A percentile compares a stretch with the other conserved stretches of the same genome.
These are phyloP conservation scores for Aureobasidium pullulans DNA, from an alignment of 2,329 filamentous ascomycete genomes.

Conservation along the genomic window DNA sequence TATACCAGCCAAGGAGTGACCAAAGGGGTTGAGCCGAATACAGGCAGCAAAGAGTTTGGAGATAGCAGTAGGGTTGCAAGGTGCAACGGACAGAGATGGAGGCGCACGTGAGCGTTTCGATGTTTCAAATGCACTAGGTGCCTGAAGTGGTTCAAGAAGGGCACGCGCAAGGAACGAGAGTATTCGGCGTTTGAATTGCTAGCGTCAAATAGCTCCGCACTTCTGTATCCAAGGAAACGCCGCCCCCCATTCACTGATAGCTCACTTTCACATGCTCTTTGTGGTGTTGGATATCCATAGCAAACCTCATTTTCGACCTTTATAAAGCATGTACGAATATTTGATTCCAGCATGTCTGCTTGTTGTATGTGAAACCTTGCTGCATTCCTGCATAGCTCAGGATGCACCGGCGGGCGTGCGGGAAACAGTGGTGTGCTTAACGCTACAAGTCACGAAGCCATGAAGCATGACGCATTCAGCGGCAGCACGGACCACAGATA, in stretches of 20 bases:
- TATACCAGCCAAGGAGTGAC: slow-evolving; percentile 5
- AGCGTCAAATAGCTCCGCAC: slow-evolving; percentile 6
- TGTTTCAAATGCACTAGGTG: slow-evolving; percentile 5
- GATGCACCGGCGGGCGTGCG: not conserved
- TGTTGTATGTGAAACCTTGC: not conserved
- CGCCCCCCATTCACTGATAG: not conserved
- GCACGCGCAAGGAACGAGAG: not conserved
- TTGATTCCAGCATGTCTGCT: too few relatives aligned
- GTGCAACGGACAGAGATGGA: not conserved
- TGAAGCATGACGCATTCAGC: not conserved
- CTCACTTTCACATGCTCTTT: not conserved
- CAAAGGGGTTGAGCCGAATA: not conserved
- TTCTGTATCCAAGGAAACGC: not conserved
- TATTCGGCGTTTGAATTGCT: slow-evolving; percentile 1
- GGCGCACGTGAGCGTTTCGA: slow-evolving; percentile 12
- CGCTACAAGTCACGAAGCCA: not conserved
- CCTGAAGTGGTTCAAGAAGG: slow-evolving; percentile 2
- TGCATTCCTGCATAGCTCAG: not conserved
- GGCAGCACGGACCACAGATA: slow-evolving; percentile 1
- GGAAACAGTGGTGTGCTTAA: not conserved
- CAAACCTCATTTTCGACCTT: too few relatives aligned
- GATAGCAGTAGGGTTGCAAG: slow-evolving; percentile 6
- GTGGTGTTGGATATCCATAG: not conserved
- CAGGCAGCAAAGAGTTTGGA: not conserved
- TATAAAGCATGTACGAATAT: too few relatives aligned